Base-by-base conservation (phyloP, 495 filamentous ascomycete genomes). In the Penicillium malachiteum region DNA sequence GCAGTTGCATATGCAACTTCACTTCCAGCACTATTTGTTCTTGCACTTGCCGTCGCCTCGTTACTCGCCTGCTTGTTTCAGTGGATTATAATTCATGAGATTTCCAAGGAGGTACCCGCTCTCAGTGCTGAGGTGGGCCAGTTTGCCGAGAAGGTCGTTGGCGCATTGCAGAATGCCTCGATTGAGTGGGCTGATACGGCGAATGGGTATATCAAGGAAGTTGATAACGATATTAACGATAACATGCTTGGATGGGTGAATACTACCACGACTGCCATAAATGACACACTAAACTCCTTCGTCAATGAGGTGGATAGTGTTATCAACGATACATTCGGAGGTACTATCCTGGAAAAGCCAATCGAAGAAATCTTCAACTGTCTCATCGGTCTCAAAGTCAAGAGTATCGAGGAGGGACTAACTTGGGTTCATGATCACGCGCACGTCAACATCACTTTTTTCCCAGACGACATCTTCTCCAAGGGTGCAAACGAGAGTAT, bases 381-480 rank as follows among this genome's bases (percentile, higher is more conserved):
- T 58, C 65, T 95, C 10, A 80, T 95, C 51, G 83, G 79, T n/a
- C 69, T 91, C 54, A 92, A 93, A 72, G 70, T 93, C 54, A 81
- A 83, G 12, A 75, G 84, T 10, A 80, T 97, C 57, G 78, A 97
- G 66, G 85, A 87, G 59, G 94, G 88, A 8, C 82, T 97, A 0
- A 95, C 89, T 0, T 98, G 92, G 91, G 87, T 95, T 33, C 78
- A 85, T 53, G 87, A 97, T 60, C 66, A 97, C 60, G 92, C 95
- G 1, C 82, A 95, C 47, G 80, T 98, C 58, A 73, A 84, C 54
- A 87, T 98, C 63, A 94, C 95, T 0, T 65, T 80, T 17, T 81
- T 97, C 32, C 79, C 82, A 26, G 85, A 90, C 64, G 79, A 96
- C 62, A 88, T 87, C 30, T 96, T 98, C 78, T 91, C 89, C 47